These are phyloP conservation scores for Trichoderma atrobrunneum DNA, from an alignment of 2,329 filamentous ascomycete species.

Conservation along the genomic window DNA sequence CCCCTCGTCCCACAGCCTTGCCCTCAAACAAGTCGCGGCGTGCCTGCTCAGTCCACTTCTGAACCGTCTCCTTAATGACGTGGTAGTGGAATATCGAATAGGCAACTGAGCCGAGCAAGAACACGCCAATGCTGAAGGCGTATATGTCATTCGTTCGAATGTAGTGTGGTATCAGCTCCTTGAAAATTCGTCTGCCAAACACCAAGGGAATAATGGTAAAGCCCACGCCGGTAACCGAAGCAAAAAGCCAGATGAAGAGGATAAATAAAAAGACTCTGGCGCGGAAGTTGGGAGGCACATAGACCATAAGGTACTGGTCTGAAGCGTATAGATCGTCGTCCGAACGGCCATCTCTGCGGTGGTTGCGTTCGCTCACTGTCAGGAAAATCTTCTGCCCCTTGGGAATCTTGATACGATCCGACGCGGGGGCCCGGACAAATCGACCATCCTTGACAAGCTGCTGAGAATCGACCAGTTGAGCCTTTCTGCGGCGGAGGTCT, in stretches of 20 bases:
- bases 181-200: constrained; percentile 77
- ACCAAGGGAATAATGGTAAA: constrained; percentile 84
- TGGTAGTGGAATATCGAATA: constrained; percentile 59
- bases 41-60: constrained; percentile 29
- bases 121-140: constrained; percentile 88
- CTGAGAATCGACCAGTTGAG: constrained; percentile 43
- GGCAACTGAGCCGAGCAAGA: constrained; percentile 66
- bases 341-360: constrained; percentile 58
- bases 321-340: constrained; percentile 53
- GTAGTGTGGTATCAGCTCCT: constrained; percentile 65
- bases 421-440: constrained; percentile 90
- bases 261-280: constrained; percentile 81
- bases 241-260: constrained; percentile 87
- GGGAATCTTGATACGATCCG: constrained; percentile 90
- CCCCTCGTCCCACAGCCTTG: constrained; percentile 26
- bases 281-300: constrained; percentile 82
- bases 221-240: constrained; percentile 79
- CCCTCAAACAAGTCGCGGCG: constrained; percentile 26
- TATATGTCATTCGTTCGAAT: constrained; percentile 91
- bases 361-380: constrained; percentile 62
- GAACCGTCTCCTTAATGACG: constrained; percentile 35
- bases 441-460: constrained; percentile 68
- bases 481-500: constrained; percentile 40
- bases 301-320: constrained; percentile 67
- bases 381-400: constrained; percentile 81